A percentile compares a stretch with the other conserved stretches of the same genome.
Evolutionary conservation across 2,329 filamentous ascomycete genomes (phyloP).

Genomic region (Fusarium nematophilum): DNA sequence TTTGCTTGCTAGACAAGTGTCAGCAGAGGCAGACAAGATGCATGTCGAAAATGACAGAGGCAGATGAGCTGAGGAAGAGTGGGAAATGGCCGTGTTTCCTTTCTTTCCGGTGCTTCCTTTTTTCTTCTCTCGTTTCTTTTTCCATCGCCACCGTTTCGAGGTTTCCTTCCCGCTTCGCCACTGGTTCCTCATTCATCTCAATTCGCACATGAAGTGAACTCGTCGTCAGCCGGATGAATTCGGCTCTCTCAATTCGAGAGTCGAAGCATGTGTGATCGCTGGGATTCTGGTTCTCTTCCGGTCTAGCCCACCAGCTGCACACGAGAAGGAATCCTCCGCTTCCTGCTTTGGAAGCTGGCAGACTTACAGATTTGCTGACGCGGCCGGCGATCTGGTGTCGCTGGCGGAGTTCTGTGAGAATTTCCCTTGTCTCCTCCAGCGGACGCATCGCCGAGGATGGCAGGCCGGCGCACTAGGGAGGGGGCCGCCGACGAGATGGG

Average conservation of each 20-base stretch:
- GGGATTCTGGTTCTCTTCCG: slow-evolving; percentile 14
- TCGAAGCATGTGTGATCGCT: not conserved
- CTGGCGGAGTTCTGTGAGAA: slow-evolving; percentile 10
- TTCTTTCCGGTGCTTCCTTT: too few relatives aligned
- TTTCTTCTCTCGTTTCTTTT: slow-evolving; percentile 6
- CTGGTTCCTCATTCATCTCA: slow-evolving; percentile 6
- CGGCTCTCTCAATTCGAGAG: slow-evolving; percentile 1
- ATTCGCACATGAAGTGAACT: slow-evolving; percentile 5
- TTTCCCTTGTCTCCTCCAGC: slow-evolving; percentile 7
- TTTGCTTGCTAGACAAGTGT: not conserved
- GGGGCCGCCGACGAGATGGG: not conserved
- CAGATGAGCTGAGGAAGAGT: not conserved
- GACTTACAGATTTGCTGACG: slow-evolving; percentile 30
- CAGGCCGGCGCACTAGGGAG: slow-evolving; percentile 6
- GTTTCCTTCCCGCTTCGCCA: slow-evolving; percentile 1
- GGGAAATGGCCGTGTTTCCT: slow-evolving; percentile 4
- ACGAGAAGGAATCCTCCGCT: slow-evolving; percentile 18
- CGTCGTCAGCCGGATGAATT: slow-evolving; percentile 1
- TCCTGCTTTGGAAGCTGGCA: slow-evolving; percentile 12
- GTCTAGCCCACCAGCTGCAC: slow-evolving; percentile 24
- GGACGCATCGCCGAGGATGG: slow-evolving; percentile 15
- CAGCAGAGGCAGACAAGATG: not conserved
- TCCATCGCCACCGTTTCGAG: not conserved
- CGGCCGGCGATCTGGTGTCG: slow-evolving; percentile 37
- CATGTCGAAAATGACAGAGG: slow-evolving; percentile 1